Evolutionary conservation across 192 early-diverging fungal species (phyloP).

Genomic region (Borealophlyctis nickersoniae): DNA sequence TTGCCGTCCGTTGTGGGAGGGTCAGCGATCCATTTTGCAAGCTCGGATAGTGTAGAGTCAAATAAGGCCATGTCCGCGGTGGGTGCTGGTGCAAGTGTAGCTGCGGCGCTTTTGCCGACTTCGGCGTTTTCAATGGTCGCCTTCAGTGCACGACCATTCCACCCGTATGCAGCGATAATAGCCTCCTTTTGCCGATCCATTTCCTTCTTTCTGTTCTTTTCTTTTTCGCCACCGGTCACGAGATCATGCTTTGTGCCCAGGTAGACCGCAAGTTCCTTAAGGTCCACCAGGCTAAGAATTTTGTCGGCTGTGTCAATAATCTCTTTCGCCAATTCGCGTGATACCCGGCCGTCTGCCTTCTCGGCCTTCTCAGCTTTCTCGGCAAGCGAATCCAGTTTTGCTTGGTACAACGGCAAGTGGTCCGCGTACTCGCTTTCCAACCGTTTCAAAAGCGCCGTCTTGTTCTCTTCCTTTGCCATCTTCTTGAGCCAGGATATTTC

Average conservation of each 20-base stretch:
- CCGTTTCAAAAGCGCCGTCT: constrained; percentile 49
- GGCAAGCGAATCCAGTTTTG: constrained; percentile 54
- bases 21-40: constrained; percentile 60
- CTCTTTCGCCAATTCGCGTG: constrained; percentile 27
- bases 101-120: constrained; percentile 35
- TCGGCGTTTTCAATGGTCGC: constrained; percentile 5
- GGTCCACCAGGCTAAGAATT: constrained; percentile 58
- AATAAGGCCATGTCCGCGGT: constrained; percentile 37
- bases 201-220: constrained; percentile 61
- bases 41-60: constrained; percentile 54
- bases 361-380: constrained; percentile 44
- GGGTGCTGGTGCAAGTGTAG: constrained; percentile 3
- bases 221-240: constrained; percentile 48
- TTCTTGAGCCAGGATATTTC: constrained; percentile 82
- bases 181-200: constrained; percentile 71
- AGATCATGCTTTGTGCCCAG: constrained; percentile 59
- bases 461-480: constrained; percentile 55
- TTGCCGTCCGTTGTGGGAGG: constrained; percentile 51
- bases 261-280: constrained; percentile 61
- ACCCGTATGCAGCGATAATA: constrained; percentile 56
- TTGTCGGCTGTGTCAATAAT: constrained; percentile 52
- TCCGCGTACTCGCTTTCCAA: constrained; percentile 63
- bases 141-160: constrained; percentile 55
- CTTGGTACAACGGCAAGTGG: constrained; percentile 53
- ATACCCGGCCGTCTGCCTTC: constrained; percentile 19